Base-by-base conservation (phyloP, 148 eudicot genomes). In the Silene uniflora region DNA sequence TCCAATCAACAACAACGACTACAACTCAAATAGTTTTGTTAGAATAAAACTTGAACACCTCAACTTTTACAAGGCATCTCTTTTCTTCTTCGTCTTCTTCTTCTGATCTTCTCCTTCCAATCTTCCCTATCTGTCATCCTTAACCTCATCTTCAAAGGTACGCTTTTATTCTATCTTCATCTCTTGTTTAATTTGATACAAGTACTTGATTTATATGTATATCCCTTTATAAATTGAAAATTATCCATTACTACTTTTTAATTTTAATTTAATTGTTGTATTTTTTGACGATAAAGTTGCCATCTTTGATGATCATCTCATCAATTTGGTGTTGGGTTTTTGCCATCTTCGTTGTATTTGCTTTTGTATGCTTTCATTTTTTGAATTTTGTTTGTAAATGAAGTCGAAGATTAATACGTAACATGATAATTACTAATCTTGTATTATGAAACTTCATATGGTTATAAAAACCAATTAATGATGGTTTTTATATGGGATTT, bases 91-190 rank as follows among this genome's bases (percentile, higher is more conserved):
- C 18, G 42, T 13, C 58, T 21, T 13, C 49, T 32, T 19, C 35
- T 59, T 14, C 59, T 21, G 19, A 25, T 32, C 13, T 60, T 16
- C 59, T 22, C 32, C 49, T 21, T 14, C 23, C 23, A 55, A 68
- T 55, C 71, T 74, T 74, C 22, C 42, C 71, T 75, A 21, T 75
- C 71, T 66, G 63, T 54, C 78, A 12, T 23, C 42, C 42, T 46
- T 0, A 62, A 44, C 76, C 67, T 74, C 35, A 16, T 74, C n/a
- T 23, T 62, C 19, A 16, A 63, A 63, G 80, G 80, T 77, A 49
- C 68, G 29, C 47, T 9, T 18, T 70, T 71, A 10, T 59, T 69
- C 16, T 19, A 3, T 67, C 11, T 66, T 18, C 16, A 64, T 64
- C n/a, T 8, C 17, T 5, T 42, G 1, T 39, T 16, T 52, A 22